Evolutionary conservation across 768 basidiomycete genomes (phyloP).

Genomic region (Galerina marginata): DNA sequence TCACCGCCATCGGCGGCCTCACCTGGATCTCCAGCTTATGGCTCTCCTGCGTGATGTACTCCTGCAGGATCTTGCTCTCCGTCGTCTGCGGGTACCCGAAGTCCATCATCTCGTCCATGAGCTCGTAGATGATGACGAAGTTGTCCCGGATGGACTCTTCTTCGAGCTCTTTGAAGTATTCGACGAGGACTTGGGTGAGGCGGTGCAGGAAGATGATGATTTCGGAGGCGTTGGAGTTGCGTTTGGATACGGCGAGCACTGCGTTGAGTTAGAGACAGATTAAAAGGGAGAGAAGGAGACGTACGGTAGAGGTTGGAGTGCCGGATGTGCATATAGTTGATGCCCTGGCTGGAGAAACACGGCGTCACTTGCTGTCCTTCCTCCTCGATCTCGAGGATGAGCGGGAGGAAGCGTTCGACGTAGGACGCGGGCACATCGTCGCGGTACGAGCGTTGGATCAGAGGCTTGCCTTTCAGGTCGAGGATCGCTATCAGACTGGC

Average conservation of each 20-base stretch:
- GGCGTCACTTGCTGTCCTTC: conserved; percentile 96
- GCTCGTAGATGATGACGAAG: conserved; percentile 98
- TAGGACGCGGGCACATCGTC: conserved; percentile 92
- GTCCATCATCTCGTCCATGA: conserved; percentile 99
- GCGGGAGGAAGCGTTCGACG: conserved; percentile 92
- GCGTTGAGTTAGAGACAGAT: background rate
- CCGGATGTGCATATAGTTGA: conserved; percentile 99
- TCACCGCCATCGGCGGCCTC: conserved; percentile 94
- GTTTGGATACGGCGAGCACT: conserved; percentile 96
- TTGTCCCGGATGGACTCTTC: conserved; percentile 99
- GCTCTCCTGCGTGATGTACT: conserved; percentile 99
- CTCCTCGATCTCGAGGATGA: conserved; percentile 95
- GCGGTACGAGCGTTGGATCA: conserved; percentile 95
- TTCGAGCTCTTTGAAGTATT: conserved; percentile 99
- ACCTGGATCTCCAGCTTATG: conserved; percentile 95
- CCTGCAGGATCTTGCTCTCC: conserved; percentile 98
- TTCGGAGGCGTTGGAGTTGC: conserved; percentile 95
- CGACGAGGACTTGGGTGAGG: conserved; percentile 88
- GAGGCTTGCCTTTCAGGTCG: conserved; percentile 97
- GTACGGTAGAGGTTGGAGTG: conserved; percentile 96
- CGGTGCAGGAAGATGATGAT: conserved; percentile 97
- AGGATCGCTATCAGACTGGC: conserved; percentile 87
- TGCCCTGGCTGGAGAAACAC: conserved; percentile 92
- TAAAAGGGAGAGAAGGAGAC: conserved; percentile 34
- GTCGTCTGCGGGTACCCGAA: conserved; percentile 99